Base-by-base conservation (phyloP, 345 rosid genomes). In the Arabidopsis thaliana region DNA sequence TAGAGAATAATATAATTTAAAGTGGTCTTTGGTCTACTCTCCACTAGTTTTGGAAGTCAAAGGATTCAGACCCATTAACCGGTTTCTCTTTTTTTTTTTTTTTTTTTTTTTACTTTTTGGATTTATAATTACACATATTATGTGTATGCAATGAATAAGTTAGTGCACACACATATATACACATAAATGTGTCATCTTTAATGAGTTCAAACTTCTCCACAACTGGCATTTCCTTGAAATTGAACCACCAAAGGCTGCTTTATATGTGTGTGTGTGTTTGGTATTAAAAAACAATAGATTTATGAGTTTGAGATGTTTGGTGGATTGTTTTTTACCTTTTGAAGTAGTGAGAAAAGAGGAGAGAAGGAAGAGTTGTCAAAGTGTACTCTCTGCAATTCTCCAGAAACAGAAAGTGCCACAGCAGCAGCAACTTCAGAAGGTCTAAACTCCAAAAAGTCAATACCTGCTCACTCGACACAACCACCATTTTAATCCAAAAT, bases 391-490 rank as follows among this genome's bases (percentile, higher is more conserved):
- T 59, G 42, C 28, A 59, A 37, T 32, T 72, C 73, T 59, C 81
- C 78, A 72, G 85, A 80, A 72, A 84, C 89, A 81, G 85, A 84
- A 67, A 90, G 83, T 37, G 96, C 86, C 82, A 86, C 91, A 46
- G 93, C 91, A 50, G 91, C 96, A 68, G 93, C 87, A 78, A 88
- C 81, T 78, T 90, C 96, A 73, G 86, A 88, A 64, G 96, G 91
- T 78, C 80, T 88, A 83, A 85, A 90, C 78, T 88, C 91, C 87
- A 90, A 78, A 83, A 90, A 88, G 83, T 88, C 89, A 90, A 87
- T 78, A 46, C 87, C 96, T 90, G 91, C 86, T 77, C 72, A 71
- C 71, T 70, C 76, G 34, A 37, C 55, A 71, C 63, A 64, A 77
- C 67, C 80, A 59, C 73, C 63, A 69, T 77, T 71, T 56, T 37